A percentile compares a stretch with the other conserved stretches of the same genome.
These are phyloP conservation scores for Leucoagaricus sp. DNA, from an alignment of 1,284 basidiomycete genomes.

Conservation along the genomic window DNA sequence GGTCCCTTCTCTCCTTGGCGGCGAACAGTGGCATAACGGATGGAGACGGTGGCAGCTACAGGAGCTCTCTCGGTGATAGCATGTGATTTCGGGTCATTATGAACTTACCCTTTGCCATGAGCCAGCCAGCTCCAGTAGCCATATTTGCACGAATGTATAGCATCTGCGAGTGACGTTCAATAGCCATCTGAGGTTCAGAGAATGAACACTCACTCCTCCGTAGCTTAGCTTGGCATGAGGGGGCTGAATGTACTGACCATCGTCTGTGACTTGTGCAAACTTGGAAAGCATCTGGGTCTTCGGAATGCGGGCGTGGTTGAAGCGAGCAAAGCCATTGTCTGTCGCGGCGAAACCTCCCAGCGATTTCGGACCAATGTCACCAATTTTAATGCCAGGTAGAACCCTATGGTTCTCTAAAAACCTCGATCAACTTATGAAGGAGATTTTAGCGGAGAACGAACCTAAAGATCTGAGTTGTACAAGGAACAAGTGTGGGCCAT, in stretches of 20 bases:
- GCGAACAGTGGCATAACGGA: slow-evolving; percentile 75
- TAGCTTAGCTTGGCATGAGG: slow-evolving; percentile 77
- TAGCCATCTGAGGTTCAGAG: slow-evolving; percentile 4
- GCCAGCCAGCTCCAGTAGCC: slow-evolving; percentile 61
- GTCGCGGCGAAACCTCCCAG: slow-evolving; percentile 52
- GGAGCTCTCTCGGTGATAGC: slow-evolving; percentile 50
- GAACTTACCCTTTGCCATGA: slow-evolving; percentile 54
- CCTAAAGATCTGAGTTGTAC: slow-evolving; percentile 66
- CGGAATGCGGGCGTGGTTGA: slow-evolving; percentile 74
- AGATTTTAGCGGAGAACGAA: slow-evolving; percentile 20
- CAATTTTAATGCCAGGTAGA: slow-evolving; percentile 67
- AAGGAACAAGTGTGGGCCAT: slow-evolving; percentile 81
- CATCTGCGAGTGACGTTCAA: slow-evolving; percentile 49
- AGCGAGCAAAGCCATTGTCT: slow-evolving; percentile 76
- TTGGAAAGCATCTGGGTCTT: slow-evolving; percentile 76
- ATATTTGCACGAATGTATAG: slow-evolving; percentile 71
- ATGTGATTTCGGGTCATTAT: neutral
- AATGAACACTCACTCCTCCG: slow-evolving; percentile 58
- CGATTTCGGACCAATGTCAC: slow-evolving; percentile 78
- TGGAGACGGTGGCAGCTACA: slow-evolving; percentile 72
- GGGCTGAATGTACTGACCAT: slow-evolving; percentile 69
- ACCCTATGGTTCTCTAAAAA: slow-evolving; percentile 56
- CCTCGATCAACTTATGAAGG: neutral
- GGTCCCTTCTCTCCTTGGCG: slow-evolving; percentile 61
- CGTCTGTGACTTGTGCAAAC: slow-evolving; percentile 70